These are phyloP conservation scores for Paecilomyces sp. DNA, from an alignment of 2,329 filamentous ascomycete genomes.

Conservation along the genomic window DNA sequence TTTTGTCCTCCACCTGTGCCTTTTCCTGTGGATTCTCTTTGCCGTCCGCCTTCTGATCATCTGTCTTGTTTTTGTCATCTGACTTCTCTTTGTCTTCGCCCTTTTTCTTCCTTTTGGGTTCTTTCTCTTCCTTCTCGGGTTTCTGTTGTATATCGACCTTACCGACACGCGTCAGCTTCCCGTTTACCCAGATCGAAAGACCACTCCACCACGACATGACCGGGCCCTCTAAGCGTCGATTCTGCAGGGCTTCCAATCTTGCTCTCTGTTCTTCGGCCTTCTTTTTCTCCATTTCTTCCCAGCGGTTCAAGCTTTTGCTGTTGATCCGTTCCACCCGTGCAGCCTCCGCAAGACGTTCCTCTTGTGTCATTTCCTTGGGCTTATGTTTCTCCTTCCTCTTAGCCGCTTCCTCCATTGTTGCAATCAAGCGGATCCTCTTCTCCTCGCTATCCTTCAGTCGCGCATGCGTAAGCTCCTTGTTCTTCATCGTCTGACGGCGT, in stretches of 20 bases:
- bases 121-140: slow-evolving; percentile 43
- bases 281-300: slow-evolving; percentile 88
- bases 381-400: slow-evolving; percentile 63
- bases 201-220: slow-evolving; percentile 93
- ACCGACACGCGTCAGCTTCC: slow-evolving; percentile 64
- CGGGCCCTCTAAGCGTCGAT: slow-evolving; percentile 77
- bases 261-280: slow-evolving; percentile 76
- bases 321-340: slow-evolving; percentile 79
- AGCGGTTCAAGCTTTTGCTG: slow-evolving; percentile 81
- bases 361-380: slow-evolving; percentile 79
- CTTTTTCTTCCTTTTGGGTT: slow-evolving; percentile 25
- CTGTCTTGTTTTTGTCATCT: slow-evolving; percentile 2
- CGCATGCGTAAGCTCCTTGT: slow-evolving; percentile 52
- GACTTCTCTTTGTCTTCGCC: slow-evolving; percentile 19
- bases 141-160: slow-evolving; percentile 45
- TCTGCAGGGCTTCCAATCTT: slow-evolving; percentile 80
- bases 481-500: slow-evolving; percentile 56
- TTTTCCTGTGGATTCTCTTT: neutral
- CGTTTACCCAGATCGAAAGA: slow-evolving; percentile 72
- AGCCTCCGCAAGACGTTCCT: slow-evolving; percentile 74
- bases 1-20: neutral
- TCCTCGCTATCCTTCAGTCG: slow-evolving; percentile 43
- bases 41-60: slow-evolving; percentile 2
- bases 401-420: slow-evolving; percentile 55
- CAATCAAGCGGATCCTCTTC: slow-evolving; percentile 40